Evolutionary conservation across 331 rosid species (phyloP).

Genomic region (Cydonia oblonga): DNA sequence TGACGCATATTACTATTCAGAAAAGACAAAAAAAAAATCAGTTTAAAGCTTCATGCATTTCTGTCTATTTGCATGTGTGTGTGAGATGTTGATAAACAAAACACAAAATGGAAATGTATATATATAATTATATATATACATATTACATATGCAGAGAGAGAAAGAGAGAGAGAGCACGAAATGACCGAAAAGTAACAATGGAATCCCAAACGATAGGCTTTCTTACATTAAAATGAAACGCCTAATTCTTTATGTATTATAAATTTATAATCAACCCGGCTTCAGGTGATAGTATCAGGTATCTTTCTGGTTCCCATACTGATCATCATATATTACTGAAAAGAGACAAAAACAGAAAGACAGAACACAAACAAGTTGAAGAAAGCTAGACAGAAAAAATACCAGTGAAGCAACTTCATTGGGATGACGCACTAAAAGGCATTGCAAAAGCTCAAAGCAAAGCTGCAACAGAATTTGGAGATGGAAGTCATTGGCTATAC

Average conservation of each 20-base stretch:
- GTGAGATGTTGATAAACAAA: too few species aligned
- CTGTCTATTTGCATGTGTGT: not conserved
- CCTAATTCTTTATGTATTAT: not conserved
- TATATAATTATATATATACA: too few species aligned
- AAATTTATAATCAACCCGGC: not conserved
- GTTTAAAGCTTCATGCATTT: not conserved
- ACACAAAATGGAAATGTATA: not conserved
- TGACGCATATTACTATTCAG: not conserved
- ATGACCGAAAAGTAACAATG: not conserved
- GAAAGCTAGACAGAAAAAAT: slow-evolving; percentile 18
- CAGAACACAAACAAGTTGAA: slow-evolving; percentile 8
- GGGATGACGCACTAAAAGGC: slow-evolving; percentile 49
- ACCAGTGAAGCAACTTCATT: slow-evolving; percentile 63
- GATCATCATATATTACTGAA: not conserved
- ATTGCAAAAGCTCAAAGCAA: slow-evolving; percentile 72
- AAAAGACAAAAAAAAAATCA: not conserved
- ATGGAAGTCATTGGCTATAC: not conserved
- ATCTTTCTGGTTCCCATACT: not conserved
- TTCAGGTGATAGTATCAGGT: not conserved
- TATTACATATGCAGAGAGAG: not conserved
- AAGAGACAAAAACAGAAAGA: not conserved
- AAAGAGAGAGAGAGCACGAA: not conserved
- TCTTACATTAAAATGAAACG: not conserved
- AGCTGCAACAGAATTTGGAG: slow-evolving; percentile 57
- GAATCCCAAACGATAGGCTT: not conserved